phyloP scores from a whole-genome alignment of 1,284 basidiomycete genomes.

The Volvariella volvacea region DNA sequence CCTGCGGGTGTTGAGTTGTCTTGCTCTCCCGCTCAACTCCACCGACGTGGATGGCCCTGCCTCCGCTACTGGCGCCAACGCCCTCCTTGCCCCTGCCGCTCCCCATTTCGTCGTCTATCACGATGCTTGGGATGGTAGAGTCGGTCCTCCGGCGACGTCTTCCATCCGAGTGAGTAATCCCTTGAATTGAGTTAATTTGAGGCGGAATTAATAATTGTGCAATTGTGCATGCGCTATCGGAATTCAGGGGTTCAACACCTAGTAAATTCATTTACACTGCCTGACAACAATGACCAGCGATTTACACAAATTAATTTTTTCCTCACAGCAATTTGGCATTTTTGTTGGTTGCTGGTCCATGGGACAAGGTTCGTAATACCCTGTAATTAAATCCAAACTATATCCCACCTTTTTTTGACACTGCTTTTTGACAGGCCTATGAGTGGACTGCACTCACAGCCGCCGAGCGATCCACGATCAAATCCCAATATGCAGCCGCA shows the following conservation, averaged over 20 bases:
- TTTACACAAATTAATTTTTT: conserved; percentile 2
- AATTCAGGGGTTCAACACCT: conserved; percentile 27
- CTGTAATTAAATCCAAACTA: neutral
- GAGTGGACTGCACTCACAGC: conserved; percentile 34
- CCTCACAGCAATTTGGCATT: conserved; percentile 34
- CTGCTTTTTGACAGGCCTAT: conserved; percentile 18
- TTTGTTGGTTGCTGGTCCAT: conserved; percentile 41
- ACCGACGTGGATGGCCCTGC: conserved; percentile 6
- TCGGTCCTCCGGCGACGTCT: conserved; percentile 35
- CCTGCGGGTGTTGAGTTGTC: conserved; percentile 6
- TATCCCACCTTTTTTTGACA: neutral
- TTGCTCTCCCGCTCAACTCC: conserved; percentile 13
- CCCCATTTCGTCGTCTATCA: conserved; percentile 47
- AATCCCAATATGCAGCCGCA: conserved; percentile 44
- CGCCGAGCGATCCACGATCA: conserved; percentile 33
- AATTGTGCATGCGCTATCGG: neutral
- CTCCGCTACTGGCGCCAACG: conserved; percentile 21
- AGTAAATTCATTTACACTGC: conserved; percentile 14
- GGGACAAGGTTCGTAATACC: conserved; percentile 32
- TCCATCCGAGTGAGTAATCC: conserved; percentile 17
- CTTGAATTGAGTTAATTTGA: too few relatives aligned
- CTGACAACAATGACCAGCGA: too few relatives aligned
- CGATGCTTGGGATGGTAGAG: conserved; percentile 35
- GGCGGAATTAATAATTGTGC: conserved; percentile 2
- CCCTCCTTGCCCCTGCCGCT: conserved; percentile 34